Percentiles rank a stretch among this genome's conserved stretches.
These are phyloP conservation scores for Mycosphaerelloides madeirae DNA, from an alignment of 2,329 filamentous ascomycete genomes.

Conservation along the genomic window DNA sequence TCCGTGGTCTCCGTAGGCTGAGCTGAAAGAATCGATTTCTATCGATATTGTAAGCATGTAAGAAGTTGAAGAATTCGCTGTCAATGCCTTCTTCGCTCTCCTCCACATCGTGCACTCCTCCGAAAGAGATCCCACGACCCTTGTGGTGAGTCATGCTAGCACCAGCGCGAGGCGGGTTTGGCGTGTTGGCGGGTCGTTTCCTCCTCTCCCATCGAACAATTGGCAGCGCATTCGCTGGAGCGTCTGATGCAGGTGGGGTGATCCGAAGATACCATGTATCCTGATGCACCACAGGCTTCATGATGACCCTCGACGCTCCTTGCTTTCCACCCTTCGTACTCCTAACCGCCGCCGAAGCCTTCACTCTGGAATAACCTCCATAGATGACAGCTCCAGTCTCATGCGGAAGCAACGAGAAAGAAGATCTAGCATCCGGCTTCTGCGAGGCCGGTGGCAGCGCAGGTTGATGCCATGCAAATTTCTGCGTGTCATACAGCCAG, in stretches of 20 bases:
- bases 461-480: conserved; percentile 78
- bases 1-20: conserved; percentile 66
- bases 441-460: conserved; percentile 65
- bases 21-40: conserved; percentile 92
- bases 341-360: conserved; percentile 56
- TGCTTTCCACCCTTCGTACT: conserved; percentile 58
- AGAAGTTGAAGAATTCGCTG: conserved; percentile 89
- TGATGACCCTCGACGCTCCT: conserved; percentile 60
- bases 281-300: conserved; percentile 86
- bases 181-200: conserved; percentile 86
- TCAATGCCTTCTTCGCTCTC: conserved; percentile 72
- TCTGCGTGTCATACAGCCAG: conserved; percentile 91
- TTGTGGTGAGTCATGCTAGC: conserved; percentile 94
- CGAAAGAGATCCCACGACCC: conserved; percentile 86
- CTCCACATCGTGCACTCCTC: conserved; percentile 67
- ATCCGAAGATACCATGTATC: conserved; percentile 92
- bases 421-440: conserved; percentile 85
- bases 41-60: conserved; percentile 93
- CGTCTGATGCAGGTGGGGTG: conserved; percentile 64
- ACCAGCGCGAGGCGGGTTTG: conserved; percentile 76
- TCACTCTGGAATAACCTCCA: conserved; percentile 90
- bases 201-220: conserved; percentile 84
- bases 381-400: conserved; percentile 86
- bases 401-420: conserved; percentile 86
- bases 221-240: conserved; percentile 61